Conservation (phyloP, 495 filamentous ascomycete genomes). For the Chaetomium cochliodes region DNA sequence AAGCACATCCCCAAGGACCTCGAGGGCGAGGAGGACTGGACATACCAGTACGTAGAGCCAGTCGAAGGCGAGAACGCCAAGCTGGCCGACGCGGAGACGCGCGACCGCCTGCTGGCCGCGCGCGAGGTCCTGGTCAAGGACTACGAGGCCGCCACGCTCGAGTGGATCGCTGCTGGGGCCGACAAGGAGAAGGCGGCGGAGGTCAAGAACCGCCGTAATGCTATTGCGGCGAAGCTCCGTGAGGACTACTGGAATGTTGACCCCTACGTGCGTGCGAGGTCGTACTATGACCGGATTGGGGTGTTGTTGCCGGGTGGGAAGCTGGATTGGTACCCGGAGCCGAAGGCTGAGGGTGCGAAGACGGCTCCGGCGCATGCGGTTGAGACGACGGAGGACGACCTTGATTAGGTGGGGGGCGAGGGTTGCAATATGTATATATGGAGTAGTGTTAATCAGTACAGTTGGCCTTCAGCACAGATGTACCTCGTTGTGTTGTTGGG, state of each 20-base stretch:
- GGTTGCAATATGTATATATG: conserved; percentile 8
- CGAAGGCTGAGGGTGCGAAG: conserved; percentile 17
- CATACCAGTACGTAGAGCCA: conserved; percentile 79
- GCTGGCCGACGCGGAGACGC: conserved; percentile 66
- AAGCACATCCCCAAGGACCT: conserved; percentile 74
- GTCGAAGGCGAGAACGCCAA: conserved; percentile 63
- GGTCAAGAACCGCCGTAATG: conserved; percentile 48
- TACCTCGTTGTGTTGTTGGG: background rate
- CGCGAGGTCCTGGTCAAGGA: conserved; percentile 62
- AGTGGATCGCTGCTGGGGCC: conserved; percentile 59
- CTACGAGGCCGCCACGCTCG: conserved; percentile 66
- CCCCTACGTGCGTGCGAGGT: conserved; percentile 69
- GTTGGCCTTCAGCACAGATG: background rate
- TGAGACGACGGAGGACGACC: conserved; percentile 52
- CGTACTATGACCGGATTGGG: conserved; percentile 71
- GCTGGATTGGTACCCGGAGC: conserved; percentile 64
- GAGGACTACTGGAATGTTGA: conserved; percentile 84
- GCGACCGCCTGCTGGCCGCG: conserved; percentile 58
- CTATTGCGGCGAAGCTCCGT: conserved; percentile 59
- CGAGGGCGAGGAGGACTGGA: conserved; percentile 79
- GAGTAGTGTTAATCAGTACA: background rate
- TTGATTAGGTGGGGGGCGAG: conserved; percentile 44
- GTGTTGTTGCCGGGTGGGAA: conserved; percentile 64
- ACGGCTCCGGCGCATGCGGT: conserved; percentile 29
- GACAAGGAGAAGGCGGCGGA: conserved; percentile 32